Conservation (phyloP, 768 basidiomycete genomes). For the Hortiboletus campestris region DNA sequence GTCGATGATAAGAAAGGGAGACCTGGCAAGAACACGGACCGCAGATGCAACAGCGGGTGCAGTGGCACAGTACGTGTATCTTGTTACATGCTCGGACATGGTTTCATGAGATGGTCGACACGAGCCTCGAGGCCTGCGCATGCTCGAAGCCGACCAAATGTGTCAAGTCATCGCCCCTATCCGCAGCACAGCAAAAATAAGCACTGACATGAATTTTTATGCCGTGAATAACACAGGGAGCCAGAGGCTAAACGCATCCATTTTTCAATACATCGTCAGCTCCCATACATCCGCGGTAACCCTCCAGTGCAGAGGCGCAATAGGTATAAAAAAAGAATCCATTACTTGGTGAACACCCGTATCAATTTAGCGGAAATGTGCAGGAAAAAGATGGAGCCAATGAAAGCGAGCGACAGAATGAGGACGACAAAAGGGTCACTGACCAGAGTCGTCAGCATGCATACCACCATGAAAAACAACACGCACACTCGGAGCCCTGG, state of each 20-base stretch:
- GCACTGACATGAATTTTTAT: too few species aligned
- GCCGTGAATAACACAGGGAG: too few species aligned
- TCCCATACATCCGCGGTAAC: too few species aligned
- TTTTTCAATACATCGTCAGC: too few species aligned
- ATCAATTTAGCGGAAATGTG: conserved; percentile 96
- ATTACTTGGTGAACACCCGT: conserved; percentile 81
- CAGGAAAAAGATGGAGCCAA: conserved; percentile 98
- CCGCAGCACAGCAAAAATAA: too few species aligned
- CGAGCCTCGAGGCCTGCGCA: conserved; percentile 6
- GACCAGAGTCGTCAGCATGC: conserved; percentile 4
- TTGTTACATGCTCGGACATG: conserved; percentile 18
- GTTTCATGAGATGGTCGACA: conserved; percentile 7
- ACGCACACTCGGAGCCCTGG: conserved; percentile 96
- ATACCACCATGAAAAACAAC: not conserved
- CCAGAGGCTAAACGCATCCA: too few species aligned
- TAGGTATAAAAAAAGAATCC: too few species aligned
- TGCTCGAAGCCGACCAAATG: too few species aligned
- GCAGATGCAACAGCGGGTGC: conserved; percentile 17
- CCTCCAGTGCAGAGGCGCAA: too few species aligned
- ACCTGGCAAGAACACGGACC: conserved; percentile 14
- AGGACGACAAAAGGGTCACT: conserved; percentile 98
- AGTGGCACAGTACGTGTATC: conserved; percentile 21
- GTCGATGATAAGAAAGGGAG: conserved; percentile 35
- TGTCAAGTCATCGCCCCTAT: not conserved
- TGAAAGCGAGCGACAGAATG: conserved; percentile 93